Conservation (phyloP, 345 rosid species). For the Hibiscus tridactylites region DNA sequence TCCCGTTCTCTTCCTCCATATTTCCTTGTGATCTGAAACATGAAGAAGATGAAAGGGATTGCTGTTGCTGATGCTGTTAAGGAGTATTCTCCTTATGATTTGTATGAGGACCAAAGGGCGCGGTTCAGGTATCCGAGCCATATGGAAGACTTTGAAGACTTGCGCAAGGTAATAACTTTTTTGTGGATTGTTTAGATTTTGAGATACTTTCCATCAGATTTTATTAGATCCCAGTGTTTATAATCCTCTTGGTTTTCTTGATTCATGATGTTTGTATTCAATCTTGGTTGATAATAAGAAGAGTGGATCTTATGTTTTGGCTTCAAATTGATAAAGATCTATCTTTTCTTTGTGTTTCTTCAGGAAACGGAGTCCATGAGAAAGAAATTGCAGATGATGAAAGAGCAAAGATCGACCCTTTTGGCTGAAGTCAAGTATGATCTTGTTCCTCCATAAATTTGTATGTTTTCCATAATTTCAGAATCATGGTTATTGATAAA, state of each 20-base stretch:
- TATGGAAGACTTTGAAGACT: slow-evolving; percentile 50
- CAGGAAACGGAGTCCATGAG: slow-evolving; percentile 63
- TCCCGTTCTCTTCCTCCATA: not conserved
- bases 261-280: slow-evolving; percentile 6
- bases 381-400: slow-evolving; percentile 53
- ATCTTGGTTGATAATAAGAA: not conserved
- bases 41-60: no score
- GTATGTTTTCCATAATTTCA: not conserved
- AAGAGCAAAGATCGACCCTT: slow-evolving; percentile 38
- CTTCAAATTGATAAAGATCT: slow-evolving; percentile 5
- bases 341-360: not conserved
- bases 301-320: slow-evolving; percentile 12
- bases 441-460: slow-evolving; percentile 7
- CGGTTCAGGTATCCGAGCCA: slow-evolving; percentile 46
- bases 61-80: not conserved
- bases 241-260: not conserved
- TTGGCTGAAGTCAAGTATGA: slow-evolving; percentile 71
- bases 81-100: not conserved
- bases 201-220: not conserved
- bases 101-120: slow-evolving; percentile 34
- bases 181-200: no score
- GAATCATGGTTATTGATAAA: not conserved
- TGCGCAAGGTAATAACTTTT: slow-evolving; percentile 36
- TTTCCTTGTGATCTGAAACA: not conserved
- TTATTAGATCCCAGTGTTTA: slow-evolving; percentile 29